Percentiles rank a stretch among this genome's conserved stretches.
Conservation (phyloP, 805 yeast genomes). For the Cyberlindnera bimundalis region DNA sequence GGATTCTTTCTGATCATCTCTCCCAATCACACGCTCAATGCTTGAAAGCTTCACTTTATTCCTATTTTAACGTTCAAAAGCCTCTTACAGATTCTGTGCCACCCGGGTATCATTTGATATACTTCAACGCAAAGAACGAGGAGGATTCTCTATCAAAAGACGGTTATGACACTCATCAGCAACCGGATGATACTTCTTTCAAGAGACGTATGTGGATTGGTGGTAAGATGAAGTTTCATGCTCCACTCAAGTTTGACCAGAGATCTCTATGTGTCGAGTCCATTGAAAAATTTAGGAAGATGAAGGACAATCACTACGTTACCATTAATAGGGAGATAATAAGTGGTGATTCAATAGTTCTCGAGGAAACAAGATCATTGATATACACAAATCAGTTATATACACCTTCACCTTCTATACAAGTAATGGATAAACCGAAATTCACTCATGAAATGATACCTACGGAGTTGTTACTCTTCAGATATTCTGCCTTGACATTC, state of each 20-base stretch:
- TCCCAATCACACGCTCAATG: conserved; percentile 22
- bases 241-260: conserved; percentile 36
- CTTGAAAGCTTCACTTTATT: conserved; percentile 23
- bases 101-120: conserved; percentile 63
- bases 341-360: conserved; percentile 28
- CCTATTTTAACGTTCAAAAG: conserved; percentile 24
- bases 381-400: conserved; percentile 50
- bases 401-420: conserved; percentile 3
- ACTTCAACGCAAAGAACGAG: conserved; percentile 55
- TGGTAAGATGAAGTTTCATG: conserved; percentile 51
- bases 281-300: conserved; percentile 38
- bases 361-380: conserved; percentile 55
- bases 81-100: conserved; percentile 29
- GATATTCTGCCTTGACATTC: conserved; percentile 73
- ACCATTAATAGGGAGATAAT: conserved; percentile 49
- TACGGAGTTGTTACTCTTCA: conserved; percentile 43
- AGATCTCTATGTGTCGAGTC: conserved; percentile 50
- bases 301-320: conserved; percentile 44
- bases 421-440: conserved; percentile 17
- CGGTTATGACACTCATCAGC: conserved; percentile 77
- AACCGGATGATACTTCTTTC: conserved; percentile 31
- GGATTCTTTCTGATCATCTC: conserved; percentile 21
- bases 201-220: conserved; percentile 76
- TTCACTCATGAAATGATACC: conserved; percentile 33
- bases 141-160: conserved; percentile 54